phyloP scores from a whole-genome alignment of 2,329 filamentous ascomycete genomes.

The Myriosclerotinia curreyana region DNA sequence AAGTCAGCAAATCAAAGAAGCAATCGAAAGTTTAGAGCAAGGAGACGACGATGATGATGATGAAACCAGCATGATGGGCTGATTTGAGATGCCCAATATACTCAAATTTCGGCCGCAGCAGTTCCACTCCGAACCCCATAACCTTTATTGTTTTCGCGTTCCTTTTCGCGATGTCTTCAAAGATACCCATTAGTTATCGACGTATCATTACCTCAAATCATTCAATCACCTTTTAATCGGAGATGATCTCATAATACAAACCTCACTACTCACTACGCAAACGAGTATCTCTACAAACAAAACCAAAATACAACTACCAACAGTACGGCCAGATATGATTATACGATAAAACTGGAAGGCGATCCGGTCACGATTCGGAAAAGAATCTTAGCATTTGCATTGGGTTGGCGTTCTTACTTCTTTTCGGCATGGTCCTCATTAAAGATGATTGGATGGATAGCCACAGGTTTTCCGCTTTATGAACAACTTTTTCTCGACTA shows the following conservation, averaged over 20 bases:
- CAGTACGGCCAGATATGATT: conserved; percentile 11
- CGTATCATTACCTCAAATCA: conserved; percentile 13
- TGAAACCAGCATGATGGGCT: conserved; percentile 52
- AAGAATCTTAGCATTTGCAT: conserved; percentile 15
- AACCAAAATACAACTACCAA: conserved; percentile 4
- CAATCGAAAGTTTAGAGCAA: conserved; percentile 81
- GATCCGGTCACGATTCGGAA: background rate
- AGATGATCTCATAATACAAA: background rate
- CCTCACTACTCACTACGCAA: background rate
- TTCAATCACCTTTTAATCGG: conserved; percentile 1
- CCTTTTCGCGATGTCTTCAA: background rate
- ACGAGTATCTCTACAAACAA: conserved; percentile 8
- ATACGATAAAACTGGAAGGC: conserved; percentile 20
- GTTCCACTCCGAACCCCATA: background rate
- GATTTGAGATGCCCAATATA: background rate
- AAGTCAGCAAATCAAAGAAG: conserved; percentile 91
- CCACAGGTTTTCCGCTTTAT: background rate
- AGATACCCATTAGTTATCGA: conserved; percentile 14
- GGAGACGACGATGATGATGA: conserved; percentile 45
- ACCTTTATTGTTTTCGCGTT: background rate
- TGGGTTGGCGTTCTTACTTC: conserved; percentile 8
- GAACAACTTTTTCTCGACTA: background rate
- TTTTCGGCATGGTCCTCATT: background rate
- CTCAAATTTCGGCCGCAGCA: background rate
- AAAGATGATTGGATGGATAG: conserved; percentile 5